phyloP scores from a whole-genome alignment of 2,329 filamentous ascomycete genomes.

The Thermomyces lanuginosus region DNA sequence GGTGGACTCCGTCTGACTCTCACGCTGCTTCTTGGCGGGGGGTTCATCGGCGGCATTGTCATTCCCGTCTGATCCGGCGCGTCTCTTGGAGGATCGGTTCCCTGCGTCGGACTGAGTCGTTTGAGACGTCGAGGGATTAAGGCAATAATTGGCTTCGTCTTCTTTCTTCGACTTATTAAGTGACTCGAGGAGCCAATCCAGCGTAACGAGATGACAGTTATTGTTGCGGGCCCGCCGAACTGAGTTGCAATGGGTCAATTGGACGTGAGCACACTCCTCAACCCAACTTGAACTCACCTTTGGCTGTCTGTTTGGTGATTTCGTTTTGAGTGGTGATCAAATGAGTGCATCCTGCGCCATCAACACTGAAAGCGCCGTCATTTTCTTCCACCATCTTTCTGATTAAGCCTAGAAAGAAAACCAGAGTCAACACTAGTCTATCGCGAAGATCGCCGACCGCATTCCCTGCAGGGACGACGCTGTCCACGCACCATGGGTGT shows the following conservation, averaged over 20 bases:
- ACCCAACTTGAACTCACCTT: conserved; percentile 16
- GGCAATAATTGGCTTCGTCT: conserved; percentile 22
- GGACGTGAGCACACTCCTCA: no score
- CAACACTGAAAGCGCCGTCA: conserved; percentile 22
- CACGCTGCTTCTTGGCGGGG: conserved; percentile 25
- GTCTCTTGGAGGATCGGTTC: conserved; percentile 12
- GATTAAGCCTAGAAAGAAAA: no score
- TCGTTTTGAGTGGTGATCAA: conserved; percentile 22
- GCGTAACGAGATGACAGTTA: conserved; percentile 36
- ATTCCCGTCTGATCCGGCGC: conserved; percentile 9
- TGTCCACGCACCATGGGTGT: no score
- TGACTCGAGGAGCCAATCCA: conserved; percentile 45
- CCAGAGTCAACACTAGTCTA: no score
- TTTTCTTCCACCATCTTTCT: conserved; percentile 16
- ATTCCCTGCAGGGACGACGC: no score
- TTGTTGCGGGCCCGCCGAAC: no score
- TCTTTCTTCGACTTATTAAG: conserved; percentile 27
- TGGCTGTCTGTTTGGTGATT: conserved; percentile 18
- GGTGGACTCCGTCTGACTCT: no score
- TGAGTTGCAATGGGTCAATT: no score
- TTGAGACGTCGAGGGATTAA: conserved; percentile 9
- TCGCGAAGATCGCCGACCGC: no score
- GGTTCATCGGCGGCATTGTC: conserved; percentile 11
- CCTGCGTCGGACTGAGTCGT: conserved; percentile 6
- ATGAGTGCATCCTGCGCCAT: conserved; percentile 22